Conservation (phyloP, 176 grass and related monocot genomes). For the Cymbopogon citratus region DNA sequence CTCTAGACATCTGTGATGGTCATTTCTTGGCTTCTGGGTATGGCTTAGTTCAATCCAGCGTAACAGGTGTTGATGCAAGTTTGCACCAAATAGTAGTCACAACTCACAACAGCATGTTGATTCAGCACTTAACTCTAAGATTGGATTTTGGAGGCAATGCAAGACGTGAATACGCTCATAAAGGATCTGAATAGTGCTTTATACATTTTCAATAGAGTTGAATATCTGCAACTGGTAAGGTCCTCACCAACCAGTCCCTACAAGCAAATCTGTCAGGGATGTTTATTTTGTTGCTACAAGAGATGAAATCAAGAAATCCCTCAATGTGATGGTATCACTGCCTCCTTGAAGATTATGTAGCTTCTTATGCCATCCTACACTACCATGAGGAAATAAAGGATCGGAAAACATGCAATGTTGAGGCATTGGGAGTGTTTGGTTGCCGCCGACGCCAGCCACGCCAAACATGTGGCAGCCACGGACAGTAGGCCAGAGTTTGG, state of each 20-base stretch:
- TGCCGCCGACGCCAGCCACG: too few species aligned
- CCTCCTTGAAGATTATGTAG: too few species aligned
- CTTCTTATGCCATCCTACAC: background rate
- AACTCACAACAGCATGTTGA: too few species aligned
- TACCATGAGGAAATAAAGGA: too few species aligned
- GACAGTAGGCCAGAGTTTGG: too few species aligned
- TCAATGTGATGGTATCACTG: too few species aligned
- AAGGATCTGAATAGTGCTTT: background rate
- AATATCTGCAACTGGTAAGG: background rate
- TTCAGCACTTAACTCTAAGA: too few species aligned
- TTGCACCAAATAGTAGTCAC: too few species aligned
- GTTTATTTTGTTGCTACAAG: background rate
- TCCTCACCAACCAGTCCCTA: background rate
- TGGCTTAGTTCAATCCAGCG: background rate
- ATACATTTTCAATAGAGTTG: background rate
- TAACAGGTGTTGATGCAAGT: background rate
- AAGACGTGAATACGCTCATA: background rate
- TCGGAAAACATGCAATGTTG: background rate
- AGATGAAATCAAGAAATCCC: background rate
- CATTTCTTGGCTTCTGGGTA: background rate
- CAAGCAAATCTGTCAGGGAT: background rate
- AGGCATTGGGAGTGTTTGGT: too few species aligned
- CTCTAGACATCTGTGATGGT: background rate
- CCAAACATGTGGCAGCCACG: too few species aligned
- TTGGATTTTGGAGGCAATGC: background rate